These are phyloP conservation scores for Actinomortierella ambigua DNA, from an alignment of 371 early-diverging fungal genomes.

Conservation along the genomic window DNA sequence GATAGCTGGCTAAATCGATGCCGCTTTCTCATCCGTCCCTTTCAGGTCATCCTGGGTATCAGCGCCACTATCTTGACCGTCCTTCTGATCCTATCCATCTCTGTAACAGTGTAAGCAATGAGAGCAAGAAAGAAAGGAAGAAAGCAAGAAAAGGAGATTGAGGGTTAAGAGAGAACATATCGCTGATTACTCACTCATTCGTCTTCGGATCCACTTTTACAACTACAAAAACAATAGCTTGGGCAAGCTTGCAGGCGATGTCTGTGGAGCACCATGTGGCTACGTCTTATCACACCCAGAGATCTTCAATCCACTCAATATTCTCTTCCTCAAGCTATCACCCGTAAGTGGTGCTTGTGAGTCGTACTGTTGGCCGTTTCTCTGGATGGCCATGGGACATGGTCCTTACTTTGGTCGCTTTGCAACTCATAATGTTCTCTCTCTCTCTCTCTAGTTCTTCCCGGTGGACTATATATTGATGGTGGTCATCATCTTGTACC, in stretches of 20 bases:
- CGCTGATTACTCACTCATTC: no score
- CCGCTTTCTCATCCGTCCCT: conserved; percentile 29
- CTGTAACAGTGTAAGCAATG: conserved; percentile 23
- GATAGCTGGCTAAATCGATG: conserved; percentile 35
- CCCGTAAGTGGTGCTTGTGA: conserved; percentile 45
- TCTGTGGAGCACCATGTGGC: conserved; percentile 72
- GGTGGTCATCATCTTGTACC: conserved; percentile 63
- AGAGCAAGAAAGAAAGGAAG: not conserved
- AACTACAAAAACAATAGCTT: conserved; percentile 27
- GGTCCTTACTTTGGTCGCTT: no score
- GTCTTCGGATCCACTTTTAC: not conserved
- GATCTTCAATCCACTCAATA: conserved; percentile 68
- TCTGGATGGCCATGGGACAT: no score
- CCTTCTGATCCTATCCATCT: conserved; percentile 32
- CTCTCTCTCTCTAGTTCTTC: conserved; percentile 47
- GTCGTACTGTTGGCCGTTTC: no score
- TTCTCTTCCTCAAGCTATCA: conserved; percentile 58
- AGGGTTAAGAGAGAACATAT: not conserved
- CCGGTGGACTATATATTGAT: conserved; percentile 69
- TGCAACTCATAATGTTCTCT: not conserved
- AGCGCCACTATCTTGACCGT: conserved; percentile 19
- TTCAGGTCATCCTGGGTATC: conserved; percentile 34
- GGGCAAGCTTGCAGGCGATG: conserved; percentile 59
- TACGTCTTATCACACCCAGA: conserved; percentile 63
- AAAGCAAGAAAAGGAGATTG: not conserved